A percentile compares a stretch with the other conserved stretches of the same genome.
These are phyloP conservation scores for Fusarium scirpi DNA, from an alignment of 2,329 filamentous ascomycete genomes.

Conservation along the genomic window DNA sequence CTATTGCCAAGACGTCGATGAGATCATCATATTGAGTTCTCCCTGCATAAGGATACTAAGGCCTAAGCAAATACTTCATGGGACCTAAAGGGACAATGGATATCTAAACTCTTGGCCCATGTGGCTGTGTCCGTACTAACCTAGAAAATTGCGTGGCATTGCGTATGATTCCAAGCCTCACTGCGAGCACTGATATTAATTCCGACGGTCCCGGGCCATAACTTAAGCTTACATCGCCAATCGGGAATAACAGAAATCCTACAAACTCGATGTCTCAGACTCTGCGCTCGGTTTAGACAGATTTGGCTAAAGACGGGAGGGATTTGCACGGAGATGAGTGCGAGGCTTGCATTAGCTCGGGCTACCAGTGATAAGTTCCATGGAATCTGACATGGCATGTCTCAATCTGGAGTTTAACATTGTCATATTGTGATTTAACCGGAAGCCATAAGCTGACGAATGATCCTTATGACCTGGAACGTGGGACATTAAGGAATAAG, in stretches of 20 bases:
- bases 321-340: background rate
- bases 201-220: background rate
- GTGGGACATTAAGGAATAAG: background rate
- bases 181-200: background rate
- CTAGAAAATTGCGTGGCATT: background rate
- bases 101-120: background rate
- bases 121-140: background rate
- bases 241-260: background rate
- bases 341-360: background rate
- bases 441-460: slow-evolving; percentile 1
- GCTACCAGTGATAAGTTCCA: background rate
- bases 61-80: background rate
- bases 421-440: background rate
- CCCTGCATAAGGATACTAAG: background rate
- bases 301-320: background rate
- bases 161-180: background rate
- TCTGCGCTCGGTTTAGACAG: no score
- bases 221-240: background rate
- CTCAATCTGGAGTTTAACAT: background rate
- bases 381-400: background rate
- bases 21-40: background rate
- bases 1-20: background rate
- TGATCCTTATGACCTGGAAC: background rate
- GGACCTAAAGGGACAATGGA: no score
- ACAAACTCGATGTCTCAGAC: background rate